These are phyloP conservation scores for Nicotiana rustica DNA, from an alignment of 305 asterid species.

Conservation along the genomic window DNA sequence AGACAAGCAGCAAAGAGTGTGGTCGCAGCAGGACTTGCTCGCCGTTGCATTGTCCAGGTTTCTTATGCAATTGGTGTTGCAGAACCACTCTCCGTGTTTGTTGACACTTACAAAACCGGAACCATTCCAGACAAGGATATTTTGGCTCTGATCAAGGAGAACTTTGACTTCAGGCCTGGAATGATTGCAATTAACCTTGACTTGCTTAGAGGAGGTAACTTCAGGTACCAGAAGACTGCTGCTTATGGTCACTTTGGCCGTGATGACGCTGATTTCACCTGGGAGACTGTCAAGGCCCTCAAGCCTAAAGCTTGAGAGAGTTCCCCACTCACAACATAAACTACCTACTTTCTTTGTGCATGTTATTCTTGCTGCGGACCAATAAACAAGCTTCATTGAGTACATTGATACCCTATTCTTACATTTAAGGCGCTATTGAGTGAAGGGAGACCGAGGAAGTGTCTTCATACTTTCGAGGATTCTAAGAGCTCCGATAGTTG, in stretches of 20 bases:
- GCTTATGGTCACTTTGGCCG: slow-evolving; percentile 41
- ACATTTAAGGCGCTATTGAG: not conserved
- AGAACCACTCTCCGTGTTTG: slow-evolving; percentile 37
- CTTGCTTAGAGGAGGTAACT: slow-evolving; percentile 36
- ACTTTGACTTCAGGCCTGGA: slow-evolving; percentile 39
- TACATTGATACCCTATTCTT: not conserved
- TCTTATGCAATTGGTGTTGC: slow-evolving; percentile 39
- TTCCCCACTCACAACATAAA: slow-evolving; percentile 8
- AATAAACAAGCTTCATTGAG: slow-evolving; percentile 34
- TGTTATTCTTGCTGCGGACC: slow-evolving; percentile 26
- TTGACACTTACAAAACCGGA: slow-evolving; percentile 40
- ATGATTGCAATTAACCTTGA: slow-evolving; percentile 37
- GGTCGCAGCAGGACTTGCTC: slow-evolving; percentile 37
- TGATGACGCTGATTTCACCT: slow-evolving; percentile 39
- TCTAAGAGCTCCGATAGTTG: not conserved
- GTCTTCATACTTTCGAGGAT: slow-evolving; percentile 16
- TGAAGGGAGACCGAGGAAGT: slow-evolving; percentile 1
- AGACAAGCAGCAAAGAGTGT: slow-evolving; percentile 39
- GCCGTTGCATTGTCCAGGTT: slow-evolving; percentile 38
- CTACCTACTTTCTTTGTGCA: slow-evolving; percentile 12
- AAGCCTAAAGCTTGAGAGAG: slow-evolving; percentile 34
- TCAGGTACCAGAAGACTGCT: slow-evolving; percentile 42
- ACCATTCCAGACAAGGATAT: slow-evolving; percentile 39
- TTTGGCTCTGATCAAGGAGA: slow-evolving; percentile 37
- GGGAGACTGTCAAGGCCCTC: slow-evolving; percentile 39